These are phyloP conservation scores for Chalciporus pseudorubinellus DNA, from an alignment of 768 basidiomycete genomes.

Conservation along the genomic window DNA sequence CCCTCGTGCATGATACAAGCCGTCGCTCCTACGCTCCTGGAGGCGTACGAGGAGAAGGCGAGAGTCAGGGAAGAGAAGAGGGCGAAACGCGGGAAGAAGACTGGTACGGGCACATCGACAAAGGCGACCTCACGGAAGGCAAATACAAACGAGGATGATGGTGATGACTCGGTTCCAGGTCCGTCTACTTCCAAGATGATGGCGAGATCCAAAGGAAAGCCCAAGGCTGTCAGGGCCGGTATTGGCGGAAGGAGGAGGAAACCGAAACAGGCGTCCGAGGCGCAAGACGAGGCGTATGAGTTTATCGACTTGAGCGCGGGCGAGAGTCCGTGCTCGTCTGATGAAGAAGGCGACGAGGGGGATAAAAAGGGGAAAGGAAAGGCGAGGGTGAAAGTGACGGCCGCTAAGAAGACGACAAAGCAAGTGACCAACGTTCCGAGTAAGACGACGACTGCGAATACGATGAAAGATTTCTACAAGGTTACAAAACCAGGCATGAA, in stretches of 20 bases:
- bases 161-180: background rate
- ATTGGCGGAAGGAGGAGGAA: slow-evolving; percentile 14
- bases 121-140: background rate
- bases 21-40: slow-evolving; percentile 64
- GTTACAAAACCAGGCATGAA: slow-evolving; percentile 7
- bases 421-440: background rate
- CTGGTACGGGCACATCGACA: slow-evolving; percentile 2
- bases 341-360: slow-evolving; percentile 4
- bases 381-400: background rate
- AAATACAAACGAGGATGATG: background rate
- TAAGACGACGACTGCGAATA: slow-evolving; percentile 1
- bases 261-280: slow-evolving; percentile 22
- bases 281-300: slow-evolving; percentile 29
- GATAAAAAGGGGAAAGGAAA: slow-evolving; percentile 11
- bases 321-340: slow-evolving; percentile 20
- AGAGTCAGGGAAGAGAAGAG: slow-evolving; percentile 48
- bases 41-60: slow-evolving; percentile 58
- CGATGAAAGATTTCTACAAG: slow-evolving; percentile 10
- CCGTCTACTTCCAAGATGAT: slow-evolving; percentile 5
- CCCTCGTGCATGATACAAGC: slow-evolving; percentile 73
- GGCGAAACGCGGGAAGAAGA: slow-evolving; percentile 23
- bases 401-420: background rate
- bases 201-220: slow-evolving; percentile 6
- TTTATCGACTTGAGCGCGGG: slow-evolving; percentile 24
- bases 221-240: slow-evolving; percentile 5